phyloP scores from a whole-genome alignment of 2,329 filamentous ascomycete species.

The Ophiosphaerella korrae region DNA sequence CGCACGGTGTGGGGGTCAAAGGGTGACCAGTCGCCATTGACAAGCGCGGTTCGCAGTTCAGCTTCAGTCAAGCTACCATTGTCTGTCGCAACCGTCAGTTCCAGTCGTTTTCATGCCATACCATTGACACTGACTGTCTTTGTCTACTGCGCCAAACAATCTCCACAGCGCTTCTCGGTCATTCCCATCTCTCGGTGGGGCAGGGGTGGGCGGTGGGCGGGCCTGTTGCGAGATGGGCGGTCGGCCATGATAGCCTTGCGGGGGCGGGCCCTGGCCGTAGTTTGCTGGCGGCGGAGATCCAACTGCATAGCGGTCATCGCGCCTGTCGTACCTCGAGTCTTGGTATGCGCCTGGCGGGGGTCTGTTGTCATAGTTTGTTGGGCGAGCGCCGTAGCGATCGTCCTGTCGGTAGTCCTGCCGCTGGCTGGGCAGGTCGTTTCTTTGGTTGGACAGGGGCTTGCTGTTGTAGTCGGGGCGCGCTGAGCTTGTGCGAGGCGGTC shows the following conservation, averaged over 20 bases:
- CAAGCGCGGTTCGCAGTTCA: conserved; percentile 86
- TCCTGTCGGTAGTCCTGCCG: conserved; percentile 37
- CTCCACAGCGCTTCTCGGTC: conserved; percentile 77
- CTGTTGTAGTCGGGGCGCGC: conserved; percentile 50
- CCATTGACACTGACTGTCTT: conserved; percentile 63
- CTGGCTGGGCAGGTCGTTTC: conserved; percentile 20
- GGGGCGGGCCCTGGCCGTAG: conserved; percentile 60
- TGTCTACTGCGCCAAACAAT: conserved; percentile 90
- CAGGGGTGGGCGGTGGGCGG: conserved; percentile 54
- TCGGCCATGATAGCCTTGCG: conserved; percentile 69
- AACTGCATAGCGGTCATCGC: conserved; percentile 42
- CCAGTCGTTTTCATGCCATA: neutral
- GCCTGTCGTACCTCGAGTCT: conserved; percentile 36
- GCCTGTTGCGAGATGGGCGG: conserved; percentile 57
- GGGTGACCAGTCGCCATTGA: conserved; percentile 93
- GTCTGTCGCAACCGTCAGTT: conserved; percentile 50
- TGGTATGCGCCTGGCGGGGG: conserved; percentile 49
- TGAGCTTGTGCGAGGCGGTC: conserved; percentile 42
- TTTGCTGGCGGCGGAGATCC: conserved; percentile 55
- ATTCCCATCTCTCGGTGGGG: conserved; percentile 60
- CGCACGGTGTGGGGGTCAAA: conserved; percentile 93
- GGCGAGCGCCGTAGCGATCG: conserved; percentile 41
- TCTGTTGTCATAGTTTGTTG: conserved; percentile 35
- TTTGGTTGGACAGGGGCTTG: conserved; percentile 38
- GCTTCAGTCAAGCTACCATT: conserved; percentile 82